These are phyloP conservation scores for Sclerotiophoma versabilis DNA, from an alignment of 2,329 filamentous ascomycete species.

Conservation along the genomic window DNA sequence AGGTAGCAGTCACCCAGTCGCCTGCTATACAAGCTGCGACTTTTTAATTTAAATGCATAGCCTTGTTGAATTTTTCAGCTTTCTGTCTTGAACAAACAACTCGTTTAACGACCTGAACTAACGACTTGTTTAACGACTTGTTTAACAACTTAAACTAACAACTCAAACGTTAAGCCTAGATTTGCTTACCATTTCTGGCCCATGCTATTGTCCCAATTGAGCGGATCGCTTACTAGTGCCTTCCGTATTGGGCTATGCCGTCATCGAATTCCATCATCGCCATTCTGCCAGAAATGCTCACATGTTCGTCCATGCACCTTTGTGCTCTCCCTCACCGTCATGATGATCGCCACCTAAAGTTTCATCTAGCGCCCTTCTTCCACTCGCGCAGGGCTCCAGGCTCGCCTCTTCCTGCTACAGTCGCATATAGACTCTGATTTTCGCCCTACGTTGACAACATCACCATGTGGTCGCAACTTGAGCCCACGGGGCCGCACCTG, in stretches of 20 bases:
- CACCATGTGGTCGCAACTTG: conserved; percentile 53
- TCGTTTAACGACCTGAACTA: no score
- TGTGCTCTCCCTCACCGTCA: conserved; percentile 2
- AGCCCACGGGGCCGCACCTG: conserved; percentile 55
- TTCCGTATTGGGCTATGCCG: conserved; percentile 15
- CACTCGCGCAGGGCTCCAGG: background rate
- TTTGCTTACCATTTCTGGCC: no score
- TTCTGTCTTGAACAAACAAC: no score
- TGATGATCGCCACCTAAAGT: conserved; percentile 8
- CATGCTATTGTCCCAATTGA: conserved; percentile 1
- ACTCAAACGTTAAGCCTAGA: no score
- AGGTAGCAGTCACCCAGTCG: conserved; percentile 22
- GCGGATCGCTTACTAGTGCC: conserved; percentile 8
- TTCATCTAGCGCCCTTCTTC: background rate
- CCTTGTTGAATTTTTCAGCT: background rate
- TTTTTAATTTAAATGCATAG: conserved; percentile 12
- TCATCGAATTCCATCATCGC: conserved; percentile 19
- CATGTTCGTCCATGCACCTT: background rate
- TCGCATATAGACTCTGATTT: background rate
- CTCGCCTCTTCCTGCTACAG: background rate
- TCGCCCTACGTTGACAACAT: background rate
- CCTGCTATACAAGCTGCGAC: conserved; percentile 18
- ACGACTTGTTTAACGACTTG: no score
- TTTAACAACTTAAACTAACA: no score
- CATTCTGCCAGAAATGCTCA: conserved; percentile 6